Conservation (phyloP, 2,329 filamentous ascomycete species). For the Fusarium brevicatenulatum region DNA sequence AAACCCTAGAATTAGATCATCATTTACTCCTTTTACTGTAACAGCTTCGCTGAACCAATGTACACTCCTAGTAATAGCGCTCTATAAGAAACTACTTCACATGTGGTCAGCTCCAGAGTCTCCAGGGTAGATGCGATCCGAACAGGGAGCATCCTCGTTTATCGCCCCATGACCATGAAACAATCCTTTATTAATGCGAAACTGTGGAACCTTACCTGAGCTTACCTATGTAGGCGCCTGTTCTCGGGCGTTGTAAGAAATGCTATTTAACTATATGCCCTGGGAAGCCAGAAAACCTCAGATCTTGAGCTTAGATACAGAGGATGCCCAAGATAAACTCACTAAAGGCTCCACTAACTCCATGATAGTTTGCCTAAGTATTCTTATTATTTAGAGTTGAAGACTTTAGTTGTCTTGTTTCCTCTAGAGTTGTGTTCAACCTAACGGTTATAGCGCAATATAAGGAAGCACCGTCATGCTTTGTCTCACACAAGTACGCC, state of each 20-base stretch:
- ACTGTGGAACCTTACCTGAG: neutral
- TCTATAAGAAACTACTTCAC: neutral
- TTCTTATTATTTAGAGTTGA: neutral
- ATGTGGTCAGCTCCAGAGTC: neutral
- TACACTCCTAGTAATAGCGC: neutral
- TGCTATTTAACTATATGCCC: neutral
- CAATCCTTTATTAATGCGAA: neutral
- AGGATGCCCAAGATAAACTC: neutral
- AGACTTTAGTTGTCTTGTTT: neutral
- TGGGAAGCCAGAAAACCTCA: neutral
- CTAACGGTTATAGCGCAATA: neutral
- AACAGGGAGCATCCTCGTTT: neutral
- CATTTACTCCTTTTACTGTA: too few relatives aligned
- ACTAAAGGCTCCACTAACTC: neutral
- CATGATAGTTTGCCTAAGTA: neutral
- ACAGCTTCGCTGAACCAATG: neutral
- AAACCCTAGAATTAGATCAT: too few relatives aligned
- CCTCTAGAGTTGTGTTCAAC: neutral
- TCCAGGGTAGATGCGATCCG: neutral
- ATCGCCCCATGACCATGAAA: neutral
- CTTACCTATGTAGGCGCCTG: neutral
- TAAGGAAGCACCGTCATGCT: neutral
- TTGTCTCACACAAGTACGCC: neutral
- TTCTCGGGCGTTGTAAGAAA: neutral
- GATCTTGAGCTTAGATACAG: neutral